phyloP scores from a whole-genome alignment of 306 rosid genomes.

The Gleditsia sinensis region DNA sequence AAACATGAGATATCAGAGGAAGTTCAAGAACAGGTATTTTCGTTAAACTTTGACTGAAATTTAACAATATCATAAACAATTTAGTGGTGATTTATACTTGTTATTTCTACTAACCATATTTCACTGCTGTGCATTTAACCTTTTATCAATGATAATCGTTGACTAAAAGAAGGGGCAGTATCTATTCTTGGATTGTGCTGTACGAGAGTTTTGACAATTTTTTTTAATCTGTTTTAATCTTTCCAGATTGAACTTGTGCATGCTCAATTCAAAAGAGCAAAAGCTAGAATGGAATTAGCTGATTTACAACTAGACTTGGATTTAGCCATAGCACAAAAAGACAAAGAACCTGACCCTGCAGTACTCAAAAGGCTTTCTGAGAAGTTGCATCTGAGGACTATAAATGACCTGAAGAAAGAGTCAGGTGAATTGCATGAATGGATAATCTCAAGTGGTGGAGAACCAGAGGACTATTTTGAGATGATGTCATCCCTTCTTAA shows the following conservation, averaged over 20 bases:
- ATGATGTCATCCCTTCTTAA: slow-evolving; percentile 67
- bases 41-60: slow-evolving; percentile 22
- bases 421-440: slow-evolving; percentile 77
- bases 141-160: neutral
- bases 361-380: slow-evolving; percentile 79
- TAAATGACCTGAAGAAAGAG: slow-evolving; percentile 79
- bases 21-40: slow-evolving; percentile 92
- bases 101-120: slow-evolving; percentile 1
- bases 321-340: slow-evolving; percentile 57
- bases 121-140: neutral
- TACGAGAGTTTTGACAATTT: slow-evolving; percentile 13
- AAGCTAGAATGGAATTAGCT: slow-evolving; percentile 52
- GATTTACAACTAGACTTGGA: slow-evolving; percentile 76
- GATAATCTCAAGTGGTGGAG: slow-evolving; percentile 58
- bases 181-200: slow-evolving; percentile 8
- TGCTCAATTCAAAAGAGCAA: slow-evolving; percentile 91
- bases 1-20: slow-evolving; percentile 74
- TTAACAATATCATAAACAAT: neutral
- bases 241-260: slow-evolving; percentile 88
- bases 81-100: slow-evolving; percentile 6
- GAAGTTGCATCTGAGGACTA: slow-evolving; percentile 69
- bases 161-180: slow-evolving; percentile 9
- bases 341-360: slow-evolving; percentile 70
- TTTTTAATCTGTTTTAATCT: slow-evolving; percentile 22
- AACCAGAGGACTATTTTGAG: slow-evolving; percentile 56